These are phyloP conservation scores for Mallotus repandus DNA, from an alignment of 441 rosid species.

Conservation along the genomic window DNA sequence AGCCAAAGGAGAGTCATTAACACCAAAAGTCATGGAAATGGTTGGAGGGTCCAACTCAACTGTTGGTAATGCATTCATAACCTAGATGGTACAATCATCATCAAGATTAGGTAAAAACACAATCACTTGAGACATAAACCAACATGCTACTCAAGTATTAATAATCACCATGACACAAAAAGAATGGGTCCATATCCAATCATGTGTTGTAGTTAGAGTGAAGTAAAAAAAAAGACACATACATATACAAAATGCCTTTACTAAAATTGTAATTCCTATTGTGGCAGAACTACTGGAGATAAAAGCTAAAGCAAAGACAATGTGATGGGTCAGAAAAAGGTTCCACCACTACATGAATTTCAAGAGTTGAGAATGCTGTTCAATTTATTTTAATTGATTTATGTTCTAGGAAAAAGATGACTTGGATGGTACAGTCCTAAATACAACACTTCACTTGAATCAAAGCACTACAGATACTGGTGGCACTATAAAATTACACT, in stretches of 20 bases:
- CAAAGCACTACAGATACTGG: neutral
- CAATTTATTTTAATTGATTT: neutral
- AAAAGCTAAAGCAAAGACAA: neutral
- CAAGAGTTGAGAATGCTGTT: neutral
- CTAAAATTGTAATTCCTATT: neutral
- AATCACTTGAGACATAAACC: slow-evolving; percentile 9
- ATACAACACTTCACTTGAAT: neutral
- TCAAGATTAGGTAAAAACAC: neutral
- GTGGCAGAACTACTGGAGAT: neutral
- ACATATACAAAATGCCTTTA: neutral
- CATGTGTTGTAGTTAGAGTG: neutral
- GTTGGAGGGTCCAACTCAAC: slow-evolving; percentile 95
- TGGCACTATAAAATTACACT: neutral
- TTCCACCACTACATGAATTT: neutral
- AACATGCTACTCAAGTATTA: neutral
- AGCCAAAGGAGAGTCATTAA: slow-evolving; percentile 94
- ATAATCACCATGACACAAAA: neutral
- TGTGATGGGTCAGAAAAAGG: neutral
- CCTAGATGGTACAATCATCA: slow-evolving; percentile 40
- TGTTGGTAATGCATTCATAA: slow-evolving; percentile 73
- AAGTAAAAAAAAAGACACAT: neutral
- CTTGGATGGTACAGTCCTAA: neutral
- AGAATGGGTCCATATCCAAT: neutral
- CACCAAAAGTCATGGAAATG: slow-evolving; percentile 97
- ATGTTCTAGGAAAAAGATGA: neutral